phyloP scores from a whole-genome alignment of 768 basidiomycete genomes.

The Suillus occidentalis region DNA sequence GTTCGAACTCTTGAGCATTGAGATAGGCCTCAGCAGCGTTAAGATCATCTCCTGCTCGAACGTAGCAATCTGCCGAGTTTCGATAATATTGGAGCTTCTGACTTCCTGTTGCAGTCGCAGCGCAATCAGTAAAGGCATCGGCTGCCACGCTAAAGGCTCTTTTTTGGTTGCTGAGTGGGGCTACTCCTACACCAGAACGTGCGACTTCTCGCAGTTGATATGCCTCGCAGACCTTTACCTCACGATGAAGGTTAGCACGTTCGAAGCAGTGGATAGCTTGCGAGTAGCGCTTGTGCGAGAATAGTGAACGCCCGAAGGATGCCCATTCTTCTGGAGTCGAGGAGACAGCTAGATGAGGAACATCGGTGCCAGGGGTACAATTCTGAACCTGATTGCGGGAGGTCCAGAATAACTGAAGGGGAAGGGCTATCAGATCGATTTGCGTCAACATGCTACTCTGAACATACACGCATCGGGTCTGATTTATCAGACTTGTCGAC shows the following conservation, averaged over 20 bases:
- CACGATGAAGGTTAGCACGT: slow-evolving; percentile 42
- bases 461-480: slow-evolving; percentile 56
- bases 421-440: not conserved
- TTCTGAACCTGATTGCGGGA: slow-evolving; percentile 45
- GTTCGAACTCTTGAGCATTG: slow-evolving; percentile 41
- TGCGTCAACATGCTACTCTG: not conserved
- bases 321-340: slow-evolving; percentile 53
- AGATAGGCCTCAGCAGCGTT: slow-evolving; percentile 48
- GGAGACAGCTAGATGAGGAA: slow-evolving; percentile 53
- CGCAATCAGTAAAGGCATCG: slow-evolving; percentile 48
- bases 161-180: slow-evolving; percentile 22
- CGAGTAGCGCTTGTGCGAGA: slow-evolving; percentile 35
- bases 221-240: slow-evolving; percentile 49
- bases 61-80: slow-evolving; percentile 48
- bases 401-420: slow-evolving; percentile 51
- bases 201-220: slow-evolving; percentile 57
- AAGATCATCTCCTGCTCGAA: slow-evolving; percentile 36
- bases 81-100: slow-evolving; percentile 38
- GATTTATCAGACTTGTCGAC: slow-evolving; percentile 58
- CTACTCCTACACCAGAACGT: slow-evolving; percentile 29
- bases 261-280: slow-evolving; percentile 58
- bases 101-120: slow-evolving; percentile 28
- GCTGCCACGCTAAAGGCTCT: slow-evolving; percentile 48
- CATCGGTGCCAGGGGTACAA: slow-evolving; percentile 46
- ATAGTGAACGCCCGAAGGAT: slow-evolving; percentile 38